A percentile compares a stretch with the other conserved stretches of the same genome.
Conservation (phyloP, 768 basidiomycete genomes). For the Mycena galericulata region DNA sequence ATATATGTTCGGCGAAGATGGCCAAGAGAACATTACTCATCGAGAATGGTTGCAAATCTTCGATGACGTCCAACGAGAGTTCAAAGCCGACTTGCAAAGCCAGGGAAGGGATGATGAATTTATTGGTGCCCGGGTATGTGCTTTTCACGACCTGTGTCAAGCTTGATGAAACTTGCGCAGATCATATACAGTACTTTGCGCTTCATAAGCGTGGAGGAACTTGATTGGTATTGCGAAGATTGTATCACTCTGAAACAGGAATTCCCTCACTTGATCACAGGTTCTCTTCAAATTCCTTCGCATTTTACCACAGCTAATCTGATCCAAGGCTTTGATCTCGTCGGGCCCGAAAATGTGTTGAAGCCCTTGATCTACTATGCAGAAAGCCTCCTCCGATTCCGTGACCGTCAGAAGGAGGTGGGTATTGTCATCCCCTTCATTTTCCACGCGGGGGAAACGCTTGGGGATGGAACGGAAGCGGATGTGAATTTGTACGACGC, state of each 20-base stretch:
- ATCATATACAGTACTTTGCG: conserved; percentile 80
- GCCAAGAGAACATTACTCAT: conserved; percentile 68
- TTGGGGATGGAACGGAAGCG: conserved; percentile 78
- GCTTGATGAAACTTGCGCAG: conserved; percentile 46
- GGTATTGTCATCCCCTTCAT: conserved; percentile 79
- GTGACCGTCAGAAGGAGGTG: conserved; percentile 64
- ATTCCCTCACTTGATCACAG: conserved; percentile 79
- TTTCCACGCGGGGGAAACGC: conserved; percentile 85
- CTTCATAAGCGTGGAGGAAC: conserved; percentile 62
- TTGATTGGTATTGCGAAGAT: conserved; percentile 79
- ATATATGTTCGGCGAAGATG: conserved; percentile 68
- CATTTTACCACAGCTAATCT: conserved; percentile 7
- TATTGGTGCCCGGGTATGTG: conserved; percentile 69
- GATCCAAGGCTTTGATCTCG: conserved; percentile 77
- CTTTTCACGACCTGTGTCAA: background rate
- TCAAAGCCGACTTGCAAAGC: conserved; percentile 62
- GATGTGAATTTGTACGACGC: conserved; percentile 85
- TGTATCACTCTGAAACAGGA: conserved; percentile 79
- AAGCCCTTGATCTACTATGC: conserved; percentile 73
- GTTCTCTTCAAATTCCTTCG: conserved; percentile 47
- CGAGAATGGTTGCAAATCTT: conserved; percentile 69
- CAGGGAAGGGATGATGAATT: conserved; percentile 72
- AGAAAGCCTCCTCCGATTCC: conserved; percentile 70
- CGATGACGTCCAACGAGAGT: conserved; percentile 61
- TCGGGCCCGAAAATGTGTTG: conserved; percentile 77